Evolutionary conservation across 2,329 filamentous ascomycete genomes (phyloP), one percentile per base, ranked within the genome.

Genomic region (Ophiostoma piceae): DNA sequence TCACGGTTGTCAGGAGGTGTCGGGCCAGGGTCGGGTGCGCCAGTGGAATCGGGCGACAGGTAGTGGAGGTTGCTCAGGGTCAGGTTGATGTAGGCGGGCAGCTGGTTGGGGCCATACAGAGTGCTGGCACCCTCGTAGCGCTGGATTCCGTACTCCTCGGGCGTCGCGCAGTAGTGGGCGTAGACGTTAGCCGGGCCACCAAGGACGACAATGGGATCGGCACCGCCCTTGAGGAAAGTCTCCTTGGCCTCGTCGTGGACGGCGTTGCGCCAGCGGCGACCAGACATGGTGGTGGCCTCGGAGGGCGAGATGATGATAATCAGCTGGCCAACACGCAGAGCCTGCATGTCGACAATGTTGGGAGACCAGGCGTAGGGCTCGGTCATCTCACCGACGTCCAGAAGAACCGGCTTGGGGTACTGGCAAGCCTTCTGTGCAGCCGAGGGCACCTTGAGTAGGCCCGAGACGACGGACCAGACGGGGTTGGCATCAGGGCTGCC

Each of bases 111-210:
- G 0, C 94, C 94, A 77, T 91, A 95, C 1, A 98, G 86, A 0
- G 94, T 98, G 7, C 91, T 94, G 0, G 92, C 94, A n/a, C 94
- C 94, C 80, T 98, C 94, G 79, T 97, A 71, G 62, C 71, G 71
- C 80, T 97, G 94, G 65, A 95, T 83, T 14, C 79, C 78, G 77
- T 94, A 96, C 78, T 96, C 92, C 77, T 95, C 90, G 73, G 88
- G 85, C 0, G 92, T 94, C 16, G 90, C 80, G 75, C 92, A 91
- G 79, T 94, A 94, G 79, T 93, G 91, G 2, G 92, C 89, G 78
- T 98, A 98, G 71, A 87, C 93, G 77, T 98, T 98, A 67, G 92
- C 92, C 0, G 94, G 94, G 0, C 92, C 93, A 35, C 94, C 92
- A 0, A 97, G 83, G 1, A 97, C 90, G 3, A 96, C 92, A n/a